Evolutionary conservation across 495 filamentous ascomycete species (phyloP).

Genomic region (Hypoxylon cercidicola): DNA sequence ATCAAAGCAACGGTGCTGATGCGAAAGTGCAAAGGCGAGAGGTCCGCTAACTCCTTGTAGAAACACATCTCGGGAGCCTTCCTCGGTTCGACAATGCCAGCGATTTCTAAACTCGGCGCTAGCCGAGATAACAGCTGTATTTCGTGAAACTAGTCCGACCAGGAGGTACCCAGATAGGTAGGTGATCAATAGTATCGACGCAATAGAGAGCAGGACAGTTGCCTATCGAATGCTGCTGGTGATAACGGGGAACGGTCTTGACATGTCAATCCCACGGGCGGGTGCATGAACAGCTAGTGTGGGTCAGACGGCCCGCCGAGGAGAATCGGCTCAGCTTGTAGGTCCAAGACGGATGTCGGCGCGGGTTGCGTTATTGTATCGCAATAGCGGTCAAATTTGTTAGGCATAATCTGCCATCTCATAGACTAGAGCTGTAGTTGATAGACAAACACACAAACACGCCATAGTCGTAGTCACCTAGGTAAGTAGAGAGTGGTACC

Average conservation of each 20-base stretch:
- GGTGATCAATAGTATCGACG: slow-evolving; percentile 1
- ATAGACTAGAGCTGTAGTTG: background rate
- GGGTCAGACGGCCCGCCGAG: slow-evolving; percentile 39
- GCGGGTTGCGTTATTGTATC: slow-evolving; percentile 29
- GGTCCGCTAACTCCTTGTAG: slow-evolving; percentile 2
- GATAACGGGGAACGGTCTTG: slow-evolving; percentile 3
- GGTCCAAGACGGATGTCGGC: slow-evolving; percentile 33
- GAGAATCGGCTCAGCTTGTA: slow-evolving; percentile 30
- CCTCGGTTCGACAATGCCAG: slow-evolving; percentile 8
- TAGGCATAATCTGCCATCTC: slow-evolving; percentile 9
- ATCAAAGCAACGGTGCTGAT: slow-evolving; percentile 39
- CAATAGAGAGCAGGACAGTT: background rate
- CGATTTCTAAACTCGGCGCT: slow-evolving; percentile 14
- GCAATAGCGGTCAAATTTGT: slow-evolving; percentile 2
- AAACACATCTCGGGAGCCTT: background rate
- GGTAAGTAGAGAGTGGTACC: slow-evolving; percentile 11
- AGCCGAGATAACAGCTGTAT: slow-evolving; percentile 13
- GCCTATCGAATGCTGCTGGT: background rate
- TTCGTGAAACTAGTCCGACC: slow-evolving; percentile 3
- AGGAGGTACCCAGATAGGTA: background rate
- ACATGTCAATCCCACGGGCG: background rate
- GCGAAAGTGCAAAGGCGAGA: slow-evolving; percentile 17
- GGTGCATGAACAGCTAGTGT: slow-evolving; percentile 24
- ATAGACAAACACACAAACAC: background rate
- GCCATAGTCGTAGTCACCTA: background rate